Conservation (phyloP, 2,329 filamentous ascomycete genomes). For the Xylaria hypoxylon region DNA sequence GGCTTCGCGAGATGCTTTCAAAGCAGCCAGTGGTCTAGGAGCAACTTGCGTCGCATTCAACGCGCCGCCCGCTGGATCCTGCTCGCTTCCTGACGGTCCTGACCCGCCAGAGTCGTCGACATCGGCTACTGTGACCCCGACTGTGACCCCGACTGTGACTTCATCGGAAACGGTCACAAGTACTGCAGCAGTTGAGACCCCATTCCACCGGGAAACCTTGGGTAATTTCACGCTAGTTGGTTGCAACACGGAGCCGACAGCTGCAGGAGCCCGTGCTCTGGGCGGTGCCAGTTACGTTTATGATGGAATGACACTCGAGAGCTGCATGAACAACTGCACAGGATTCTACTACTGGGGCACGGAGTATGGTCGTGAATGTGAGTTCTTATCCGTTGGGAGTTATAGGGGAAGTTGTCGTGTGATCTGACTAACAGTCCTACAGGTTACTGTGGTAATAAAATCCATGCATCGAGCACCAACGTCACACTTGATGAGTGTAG, state of each 20-base stretch:
- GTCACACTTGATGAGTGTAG: slow-evolving; percentile 53
- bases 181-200: slow-evolving; percentile 49
- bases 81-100: slow-evolving; percentile 42
- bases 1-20: slow-evolving; percentile 61
- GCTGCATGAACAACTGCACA: slow-evolving; percentile 60
- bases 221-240: slow-evolving; percentile 60
- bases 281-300: slow-evolving; percentile 55
- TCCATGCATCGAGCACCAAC: slow-evolving; percentile 51
- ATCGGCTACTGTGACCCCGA: slow-evolving; percentile 43
- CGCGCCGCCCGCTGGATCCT: slow-evolving; percentile 49
- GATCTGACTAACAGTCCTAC: slow-evolving; percentile 31
- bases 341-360: slow-evolving; percentile 62
- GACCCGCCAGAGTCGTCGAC: slow-evolving; percentile 37
- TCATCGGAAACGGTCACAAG: slow-evolving; percentile 47
- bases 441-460: slow-evolving; percentile 62
- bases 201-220: slow-evolving; percentile 54
- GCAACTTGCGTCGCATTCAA: slow-evolving; percentile 59
- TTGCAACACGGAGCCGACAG: slow-evolving; percentile 61
- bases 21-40: slow-evolving; percentile 58
- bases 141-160: slow-evolving; percentile 39
- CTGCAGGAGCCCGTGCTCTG: slow-evolving; percentile 57
- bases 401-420: neutral
- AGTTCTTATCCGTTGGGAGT: slow-evolving; percentile 40
- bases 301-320: slow-evolving; percentile 63
- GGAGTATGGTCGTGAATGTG: slow-evolving; percentile 65